Evolutionary conservation across 1,139 yeast species (phyloP), one percentile per base, ranked within the genome.

Genomic region (Suhomyces anneliseae): DNA sequence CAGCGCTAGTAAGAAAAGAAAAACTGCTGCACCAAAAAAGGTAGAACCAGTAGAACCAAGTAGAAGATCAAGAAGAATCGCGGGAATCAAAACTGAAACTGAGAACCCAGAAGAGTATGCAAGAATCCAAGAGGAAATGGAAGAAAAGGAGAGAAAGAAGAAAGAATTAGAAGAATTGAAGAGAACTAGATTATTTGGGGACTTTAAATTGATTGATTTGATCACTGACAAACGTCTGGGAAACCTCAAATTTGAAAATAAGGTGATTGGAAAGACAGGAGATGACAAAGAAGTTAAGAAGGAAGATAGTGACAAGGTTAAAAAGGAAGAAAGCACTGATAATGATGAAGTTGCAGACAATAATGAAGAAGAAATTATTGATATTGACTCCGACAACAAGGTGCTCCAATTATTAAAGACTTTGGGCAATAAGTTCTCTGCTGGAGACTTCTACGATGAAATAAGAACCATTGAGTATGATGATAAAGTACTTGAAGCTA

Each of bases 371-470:
- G 27, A 19, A 10, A 14, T 33, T 24, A 60, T 52, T 8, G 68
- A 60, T 6, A 69, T 66, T 4, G 68, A 62, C 3, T 64, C 65
- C 9, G 73, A 70, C 47, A 63, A 67, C 39, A 62, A 65, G 50
- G 72, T 73, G 11, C 64, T 74, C 47, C 69, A 65, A 38, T 67
- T 73, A 42, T 72, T 79, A 42, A 66, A 69, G 50, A 72, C 67
- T 42, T 64, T 72, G 42, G 81, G 86, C 1, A 76, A 76, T 44
- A 78, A 80, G 39, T 79, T 86, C 48, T 85, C 93, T 0, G 81
- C 87, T 45, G 96, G 95, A 1, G 97, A 90, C 61, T 86, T 85
- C 61, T 89, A 83, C 56, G 87, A 85, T 47, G 54, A 72, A 50
- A 62, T 77, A 50, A 64, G 77, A 46, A 47, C 57, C 3, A 44